Percentiles rank a stretch among this genome's conserved stretches.
phyloP scores from a whole-genome alignment of 2,329 filamentous ascomycete genomes.

The Ophiocordyceps camponoti-leonardi region DNA sequence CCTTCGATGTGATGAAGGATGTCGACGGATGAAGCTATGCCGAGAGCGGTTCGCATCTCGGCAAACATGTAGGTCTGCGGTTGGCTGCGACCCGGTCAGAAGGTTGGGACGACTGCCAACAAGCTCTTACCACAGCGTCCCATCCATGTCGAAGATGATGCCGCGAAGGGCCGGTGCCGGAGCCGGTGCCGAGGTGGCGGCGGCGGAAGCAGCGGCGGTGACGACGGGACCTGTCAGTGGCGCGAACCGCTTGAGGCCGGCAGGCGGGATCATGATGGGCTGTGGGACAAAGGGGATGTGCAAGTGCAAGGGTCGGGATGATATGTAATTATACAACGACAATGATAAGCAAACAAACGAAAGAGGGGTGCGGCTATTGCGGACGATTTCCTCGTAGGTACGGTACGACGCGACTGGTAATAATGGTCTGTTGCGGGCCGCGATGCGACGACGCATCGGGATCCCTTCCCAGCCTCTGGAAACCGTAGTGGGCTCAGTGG shows the following conservation, averaged over 20 bases:
- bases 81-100: constrained; percentile 33
- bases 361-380: background rate
- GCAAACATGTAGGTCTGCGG: constrained; percentile 94
- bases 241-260: constrained; percentile 31
- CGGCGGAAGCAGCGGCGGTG: background rate
- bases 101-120: background rate
- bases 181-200: background rate
- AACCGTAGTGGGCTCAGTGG: no score
- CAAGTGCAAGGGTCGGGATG: background rate
- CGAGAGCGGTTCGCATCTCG: constrained; percentile 63
- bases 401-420: background rate
- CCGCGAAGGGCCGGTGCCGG: constrained; percentile 29
- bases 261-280: constrained; percentile 5
- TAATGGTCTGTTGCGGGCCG: background rate
- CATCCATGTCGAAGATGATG: constrained; percentile 84
- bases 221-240: constrained; percentile 2
- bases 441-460: background rate
- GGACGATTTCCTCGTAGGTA: background rate
- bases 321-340: background rate
- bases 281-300: background rate
- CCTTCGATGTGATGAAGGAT: constrained; percentile 79
- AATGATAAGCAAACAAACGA: background rate
- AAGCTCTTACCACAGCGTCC: constrained; percentile 58
- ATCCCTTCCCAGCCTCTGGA: no score
- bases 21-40: constrained; percentile 56